phyloP scores from a whole-genome alignment of 2,329 filamentous ascomycete species.

The Raffaelea ambrosiae region DNA sequence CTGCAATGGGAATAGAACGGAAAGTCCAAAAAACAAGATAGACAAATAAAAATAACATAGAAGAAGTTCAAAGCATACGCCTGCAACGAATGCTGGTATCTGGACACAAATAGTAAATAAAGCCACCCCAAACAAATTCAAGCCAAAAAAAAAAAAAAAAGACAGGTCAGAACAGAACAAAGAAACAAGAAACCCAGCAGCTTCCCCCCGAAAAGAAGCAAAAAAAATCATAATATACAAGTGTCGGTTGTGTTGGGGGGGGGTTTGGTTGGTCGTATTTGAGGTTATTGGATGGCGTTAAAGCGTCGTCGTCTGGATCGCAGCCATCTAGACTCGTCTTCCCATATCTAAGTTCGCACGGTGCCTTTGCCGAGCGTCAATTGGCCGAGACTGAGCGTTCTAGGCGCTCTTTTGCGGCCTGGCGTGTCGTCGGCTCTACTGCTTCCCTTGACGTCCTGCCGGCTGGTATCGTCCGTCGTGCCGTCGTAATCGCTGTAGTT shows the following conservation, averaged over 20 bases:
- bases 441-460: conserved; percentile 13
- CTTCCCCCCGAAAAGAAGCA: background rate
- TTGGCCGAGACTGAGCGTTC: conserved; percentile 56
- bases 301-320: no score
- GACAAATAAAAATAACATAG: background rate
- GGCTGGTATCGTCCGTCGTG: conserved; percentile 12
- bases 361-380: conserved; percentile 31
- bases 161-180: background rate
- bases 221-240: background rate
- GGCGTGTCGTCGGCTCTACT: conserved; percentile 18
- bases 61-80: background rate
- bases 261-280: no score
- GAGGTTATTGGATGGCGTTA: no score
- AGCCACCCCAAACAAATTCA: background rate
- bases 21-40: no score
- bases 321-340: no score
- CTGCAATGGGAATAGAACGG: no score
- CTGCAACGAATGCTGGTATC: background rate
- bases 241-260: background rate
- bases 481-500: conserved; percentile 15
- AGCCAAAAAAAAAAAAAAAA: background rate
- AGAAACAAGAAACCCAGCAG: background rate
- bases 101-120: background rate
- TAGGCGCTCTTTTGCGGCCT: conserved; percentile 39
- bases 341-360: conserved; percentile 7